These are phyloP conservation scores for Penicillium corylophilum DNA, from an alignment of 2,329 filamentous ascomycete species.

Conservation along the genomic window DNA sequence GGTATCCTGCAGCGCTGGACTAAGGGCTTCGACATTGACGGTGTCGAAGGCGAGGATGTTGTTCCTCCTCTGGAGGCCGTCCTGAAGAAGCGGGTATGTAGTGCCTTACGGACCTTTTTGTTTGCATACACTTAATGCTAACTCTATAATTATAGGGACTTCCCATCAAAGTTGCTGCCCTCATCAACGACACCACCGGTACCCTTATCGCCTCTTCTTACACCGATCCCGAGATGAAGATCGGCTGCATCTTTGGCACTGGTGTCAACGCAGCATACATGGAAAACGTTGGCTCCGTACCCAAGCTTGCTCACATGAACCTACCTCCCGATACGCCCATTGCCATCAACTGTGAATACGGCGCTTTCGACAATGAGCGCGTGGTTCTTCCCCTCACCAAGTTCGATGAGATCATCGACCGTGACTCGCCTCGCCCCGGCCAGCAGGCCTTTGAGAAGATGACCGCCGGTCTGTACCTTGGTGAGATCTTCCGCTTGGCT, in stretches of 20 bases:
- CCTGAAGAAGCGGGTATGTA: conserved; percentile 63
- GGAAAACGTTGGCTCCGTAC: conserved; percentile 86
- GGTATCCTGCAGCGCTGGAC: conserved; percentile 94
- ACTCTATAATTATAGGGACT: conserved; percentile 58
- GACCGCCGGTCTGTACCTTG: conserved; percentile 91
- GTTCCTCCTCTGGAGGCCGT: conserved; percentile 84
- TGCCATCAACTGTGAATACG: conserved; percentile 98
- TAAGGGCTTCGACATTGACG: conserved; percentile 92
- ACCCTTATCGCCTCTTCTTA: conserved; percentile 96
- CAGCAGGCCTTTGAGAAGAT: conserved; percentile 98
- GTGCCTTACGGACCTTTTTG: neutral
- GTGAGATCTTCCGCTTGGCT: conserved; percentile 89
- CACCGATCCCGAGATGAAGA: conserved; percentile 88
- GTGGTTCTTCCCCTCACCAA: conserved; percentile 79
- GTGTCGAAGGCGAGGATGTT: conserved; percentile 86
- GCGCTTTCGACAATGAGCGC: conserved; percentile 93
- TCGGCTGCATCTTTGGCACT: conserved; percentile 97
- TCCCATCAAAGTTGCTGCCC: conserved; percentile 85
- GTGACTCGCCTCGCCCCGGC: conserved; percentile 85
- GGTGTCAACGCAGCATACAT: conserved; percentile 99
- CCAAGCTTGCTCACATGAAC: conserved; percentile 90
- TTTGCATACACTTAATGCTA: conserved; percentile 6
- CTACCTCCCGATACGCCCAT: conserved; percentile 80
- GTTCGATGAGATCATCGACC: conserved; percentile 85
- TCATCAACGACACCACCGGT: conserved; percentile 98